phyloP scores from a whole-genome alignment of 2,329 filamentous ascomycete genomes.

The Fusarium albidum region DNA sequence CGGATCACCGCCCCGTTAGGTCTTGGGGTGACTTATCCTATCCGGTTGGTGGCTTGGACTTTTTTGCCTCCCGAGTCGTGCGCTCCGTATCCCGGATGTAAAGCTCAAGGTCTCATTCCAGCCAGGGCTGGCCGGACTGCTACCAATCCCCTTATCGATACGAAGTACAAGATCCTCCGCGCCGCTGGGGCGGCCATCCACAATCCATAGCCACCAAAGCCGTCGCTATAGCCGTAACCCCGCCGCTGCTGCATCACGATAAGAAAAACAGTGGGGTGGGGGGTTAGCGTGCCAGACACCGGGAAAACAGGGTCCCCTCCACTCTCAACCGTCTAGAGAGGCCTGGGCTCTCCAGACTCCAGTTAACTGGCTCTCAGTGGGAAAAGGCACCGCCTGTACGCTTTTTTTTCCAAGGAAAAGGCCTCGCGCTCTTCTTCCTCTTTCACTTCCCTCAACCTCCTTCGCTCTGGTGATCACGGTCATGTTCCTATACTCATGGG shows the following conservation, averaged over 20 bases:
- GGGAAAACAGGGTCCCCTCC: conserved; percentile 22
- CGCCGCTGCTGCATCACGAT: conserved; percentile 22
- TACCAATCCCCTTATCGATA: conserved; percentile 25
- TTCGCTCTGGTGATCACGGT: conserved; percentile 36
- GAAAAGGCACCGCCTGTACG: too few relatives aligned
- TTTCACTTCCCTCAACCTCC: conserved; percentile 2
- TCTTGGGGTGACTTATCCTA: conserved; percentile 8
- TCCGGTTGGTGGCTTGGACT: conserved; percentile 12
- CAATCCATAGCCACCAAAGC: conserved; percentile 11
- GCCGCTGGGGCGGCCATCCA: conserved; percentile 2
- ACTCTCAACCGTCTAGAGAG: too few relatives aligned
- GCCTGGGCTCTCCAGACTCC: conserved; percentile 5
- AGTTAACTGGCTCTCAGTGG: conserved; percentile 10
- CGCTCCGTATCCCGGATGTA: conserved; percentile 27
- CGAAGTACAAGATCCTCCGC: neutral
- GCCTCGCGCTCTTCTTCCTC: conserved; percentile 14
- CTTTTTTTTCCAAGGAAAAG: too few relatives aligned
- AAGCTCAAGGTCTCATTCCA: conserved; percentile 28
- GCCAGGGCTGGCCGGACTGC: conserved; percentile 21
- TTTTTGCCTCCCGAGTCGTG: conserved; percentile 22
- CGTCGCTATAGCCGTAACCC: conserved; percentile 18
- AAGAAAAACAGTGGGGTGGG: conserved; percentile 25
- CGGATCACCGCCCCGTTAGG: conserved; percentile 29
- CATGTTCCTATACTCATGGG: conserved; percentile 33
- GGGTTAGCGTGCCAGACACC: conserved; percentile 15